These are phyloP conservation scores for Alternaria gaisen DNA, from an alignment of 2,329 filamentous ascomycete species.

Conservation along the genomic window DNA sequence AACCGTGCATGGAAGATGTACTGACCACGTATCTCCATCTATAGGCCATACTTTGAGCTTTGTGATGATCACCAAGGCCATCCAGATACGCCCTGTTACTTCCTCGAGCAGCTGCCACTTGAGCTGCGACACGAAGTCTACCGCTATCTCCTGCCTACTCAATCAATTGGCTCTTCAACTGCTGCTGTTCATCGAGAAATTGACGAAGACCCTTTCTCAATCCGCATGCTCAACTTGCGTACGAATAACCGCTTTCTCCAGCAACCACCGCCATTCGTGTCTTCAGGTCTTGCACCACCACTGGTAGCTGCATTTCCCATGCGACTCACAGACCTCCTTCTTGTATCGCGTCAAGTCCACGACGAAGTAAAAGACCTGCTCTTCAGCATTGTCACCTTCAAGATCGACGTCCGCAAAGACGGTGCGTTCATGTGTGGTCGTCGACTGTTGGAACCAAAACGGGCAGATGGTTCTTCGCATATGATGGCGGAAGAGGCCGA, in stretches of 20 bases:
- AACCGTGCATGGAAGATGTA: background rate
- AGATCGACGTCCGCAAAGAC: constrained; percentile 42
- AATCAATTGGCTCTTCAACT: constrained; percentile 38
- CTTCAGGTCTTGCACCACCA: background rate
- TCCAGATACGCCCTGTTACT: constrained; percentile 41
- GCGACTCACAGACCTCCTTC: constrained; percentile 32
- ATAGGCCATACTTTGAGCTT: constrained; percentile 38
- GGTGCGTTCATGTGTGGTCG: constrained; percentile 47
- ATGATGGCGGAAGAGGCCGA: constrained; percentile 27
- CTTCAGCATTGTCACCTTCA: constrained; percentile 42
- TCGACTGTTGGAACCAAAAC: constrained; percentile 39
- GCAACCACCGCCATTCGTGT: background rate
- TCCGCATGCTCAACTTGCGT: background rate
- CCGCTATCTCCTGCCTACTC: constrained; percentile 40
- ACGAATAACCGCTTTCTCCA: background rate
- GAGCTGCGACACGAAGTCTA: constrained; percentile 45
- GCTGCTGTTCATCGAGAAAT: constrained; percentile 14
- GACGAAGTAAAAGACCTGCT: constrained; percentile 41
- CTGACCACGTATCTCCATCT: constrained; percentile 8
- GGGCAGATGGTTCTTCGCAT: constrained; percentile 38
- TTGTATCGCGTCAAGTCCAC: constrained; percentile 39
- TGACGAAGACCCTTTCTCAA: background rate
- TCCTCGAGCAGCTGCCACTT: constrained; percentile 41
- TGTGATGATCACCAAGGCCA: constrained; percentile 38
- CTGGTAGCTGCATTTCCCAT: constrained; percentile 23